A percentile compares a stretch with the other conserved stretches of the same genome.
These are phyloP conservation scores for Starmerella ratchasimensis DNA, from an alignment of 805 yeast genomes.

Conservation along the genomic window DNA sequence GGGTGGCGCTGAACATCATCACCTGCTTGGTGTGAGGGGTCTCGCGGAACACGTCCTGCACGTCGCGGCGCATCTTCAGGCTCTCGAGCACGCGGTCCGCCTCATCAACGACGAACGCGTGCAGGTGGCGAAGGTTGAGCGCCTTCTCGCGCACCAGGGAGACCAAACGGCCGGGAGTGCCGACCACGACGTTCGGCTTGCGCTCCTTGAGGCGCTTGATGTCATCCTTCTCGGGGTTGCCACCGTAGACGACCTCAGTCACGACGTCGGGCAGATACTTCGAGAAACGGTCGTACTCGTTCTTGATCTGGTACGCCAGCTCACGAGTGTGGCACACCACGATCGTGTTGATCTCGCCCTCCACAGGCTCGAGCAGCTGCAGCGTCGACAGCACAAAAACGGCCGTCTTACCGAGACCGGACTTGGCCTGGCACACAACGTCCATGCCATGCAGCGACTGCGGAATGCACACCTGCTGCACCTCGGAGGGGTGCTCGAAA, in stretches of 20 bases:
- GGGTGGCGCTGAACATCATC: conserved; percentile 97
- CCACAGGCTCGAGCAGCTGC: conserved; percentile 93
- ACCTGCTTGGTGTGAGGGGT: conserved; percentile 98
- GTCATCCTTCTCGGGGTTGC: conserved; percentile 61
- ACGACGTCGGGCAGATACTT: conserved; percentile 96
- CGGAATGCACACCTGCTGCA: conserved; percentile 96
- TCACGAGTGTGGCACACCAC: conserved; percentile 98
- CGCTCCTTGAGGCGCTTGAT: conserved; percentile 81
- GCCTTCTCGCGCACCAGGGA: conserved; percentile 87
- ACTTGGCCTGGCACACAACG: conserved; percentile 96
- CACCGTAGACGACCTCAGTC: conserved; percentile 96
- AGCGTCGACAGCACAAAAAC: conserved; percentile 90
- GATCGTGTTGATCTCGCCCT: conserved; percentile 89
- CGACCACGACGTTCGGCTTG: conserved; percentile 92
- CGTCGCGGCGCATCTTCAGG: conserved; percentile 92
- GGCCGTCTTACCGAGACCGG: conserved; percentile 99
- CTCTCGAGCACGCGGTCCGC: conserved; percentile 95
- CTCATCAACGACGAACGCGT: conserved; percentile 92
- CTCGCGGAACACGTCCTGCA: conserved; percentile 92
- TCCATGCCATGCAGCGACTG: conserved; percentile 97
- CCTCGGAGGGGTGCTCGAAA: conserved; percentile 99
- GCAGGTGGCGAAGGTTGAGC: conserved; percentile 73
- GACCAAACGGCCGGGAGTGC: conserved; percentile 95
- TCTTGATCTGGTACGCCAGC: conserved; percentile 93
- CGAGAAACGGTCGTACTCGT: conserved; percentile 93